Percentiles rank a stretch among this genome's conserved stretches.
Conservation (phyloP, 1,139 yeast genomes). For the Pneumocystis wakefieldiae region DNA sequence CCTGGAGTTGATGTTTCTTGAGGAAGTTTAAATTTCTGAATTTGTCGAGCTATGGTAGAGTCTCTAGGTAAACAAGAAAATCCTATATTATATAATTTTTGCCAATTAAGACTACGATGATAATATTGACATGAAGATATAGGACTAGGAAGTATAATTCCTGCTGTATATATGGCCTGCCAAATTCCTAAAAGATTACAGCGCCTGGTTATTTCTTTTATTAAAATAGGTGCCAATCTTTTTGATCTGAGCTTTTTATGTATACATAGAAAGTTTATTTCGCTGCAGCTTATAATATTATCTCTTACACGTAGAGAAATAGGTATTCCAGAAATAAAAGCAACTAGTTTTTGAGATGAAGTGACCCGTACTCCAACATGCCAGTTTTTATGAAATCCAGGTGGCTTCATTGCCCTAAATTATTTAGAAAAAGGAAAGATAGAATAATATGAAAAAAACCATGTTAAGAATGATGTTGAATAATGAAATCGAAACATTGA, state of each 20-base stretch:
- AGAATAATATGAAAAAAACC: conserved; percentile 29
- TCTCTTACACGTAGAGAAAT: conserved; percentile 49
- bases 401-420: conserved; percentile 57
- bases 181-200: conserved; percentile 72
- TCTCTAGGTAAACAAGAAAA: conserved; percentile 62
- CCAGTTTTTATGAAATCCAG: conserved; percentile 86
- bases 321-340: conserved; percentile 86
- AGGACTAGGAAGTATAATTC: conserved; percentile 81
- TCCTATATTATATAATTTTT: conserved; percentile 75
- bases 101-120: conserved; percentile 91
- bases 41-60: conserved; percentile 66
- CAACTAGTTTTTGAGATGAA: conserved; percentile 61
- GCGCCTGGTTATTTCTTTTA: conserved; percentile 86
- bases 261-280: conserved; percentile 83
- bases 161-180: conserved; percentile 96
- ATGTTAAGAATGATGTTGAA: conserved; percentile 63
- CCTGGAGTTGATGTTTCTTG: conserved; percentile 40
- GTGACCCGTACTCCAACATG: conserved; percentile 85
- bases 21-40: conserved; percentile 63
- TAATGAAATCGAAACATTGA: conserved; percentile 86
- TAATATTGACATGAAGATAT: conserved; percentile 80
- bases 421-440: too few species aligned
- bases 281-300: conserved; percentile 50
- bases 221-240: conserved; percentile 83
- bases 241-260: conserved; percentile 90